A percentile compares a stretch with the other conserved stretches of the same genome.
phyloP scores from a whole-genome alignment of 768 basidiomycete genomes.

The Calvatia gigantea region DNA sequence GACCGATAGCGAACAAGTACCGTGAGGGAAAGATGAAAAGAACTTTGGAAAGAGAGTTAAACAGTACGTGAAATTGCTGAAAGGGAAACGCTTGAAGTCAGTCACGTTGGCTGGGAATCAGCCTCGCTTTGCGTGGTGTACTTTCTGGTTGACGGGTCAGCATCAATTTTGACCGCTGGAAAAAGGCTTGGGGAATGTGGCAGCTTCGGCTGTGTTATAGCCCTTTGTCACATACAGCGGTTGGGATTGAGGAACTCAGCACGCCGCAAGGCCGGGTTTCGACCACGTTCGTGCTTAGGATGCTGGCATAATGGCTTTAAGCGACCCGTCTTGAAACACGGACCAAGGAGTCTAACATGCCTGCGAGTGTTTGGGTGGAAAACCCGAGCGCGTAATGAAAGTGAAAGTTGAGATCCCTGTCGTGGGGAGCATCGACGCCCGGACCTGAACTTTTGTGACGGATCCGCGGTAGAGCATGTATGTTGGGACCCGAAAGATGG shows the following conservation, averaged over 20 bases:
- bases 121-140: conserved; percentile 51
- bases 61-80: conserved; percentile 80
- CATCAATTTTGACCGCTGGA: conserved; percentile 62
- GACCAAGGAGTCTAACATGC: conserved; percentile 86
- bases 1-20: conserved; percentile 84
- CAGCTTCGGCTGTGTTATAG: conserved; percentile 68
- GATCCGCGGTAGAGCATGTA: conserved; percentile 78
- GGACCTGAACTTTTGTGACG: conserved; percentile 71
- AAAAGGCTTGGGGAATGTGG: conserved; percentile 59
- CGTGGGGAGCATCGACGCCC: conserved; percentile 71
- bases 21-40: conserved; percentile 83
- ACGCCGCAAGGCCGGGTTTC: conserved; percentile 51
- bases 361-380: conserved; percentile 76
- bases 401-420: conserved; percentile 64
- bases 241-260: conserved; percentile 63
- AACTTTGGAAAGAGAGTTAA: conserved; percentile 80
- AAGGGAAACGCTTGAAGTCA: conserved; percentile 77
- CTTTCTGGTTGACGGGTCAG: conserved; percentile 58
- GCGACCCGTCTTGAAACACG: conserved; percentile 82
- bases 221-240: conserved; percentile 48
- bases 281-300: conserved; percentile 61
- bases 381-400: conserved; percentile 70
- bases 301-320: conserved; percentile 78
- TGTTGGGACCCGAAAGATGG: conserved; percentile 90
- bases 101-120: conserved; percentile 55